Conservation (phyloP, 2,329 filamentous ascomycete genomes). For the Paraphaeosphaeria minitans region DNA sequence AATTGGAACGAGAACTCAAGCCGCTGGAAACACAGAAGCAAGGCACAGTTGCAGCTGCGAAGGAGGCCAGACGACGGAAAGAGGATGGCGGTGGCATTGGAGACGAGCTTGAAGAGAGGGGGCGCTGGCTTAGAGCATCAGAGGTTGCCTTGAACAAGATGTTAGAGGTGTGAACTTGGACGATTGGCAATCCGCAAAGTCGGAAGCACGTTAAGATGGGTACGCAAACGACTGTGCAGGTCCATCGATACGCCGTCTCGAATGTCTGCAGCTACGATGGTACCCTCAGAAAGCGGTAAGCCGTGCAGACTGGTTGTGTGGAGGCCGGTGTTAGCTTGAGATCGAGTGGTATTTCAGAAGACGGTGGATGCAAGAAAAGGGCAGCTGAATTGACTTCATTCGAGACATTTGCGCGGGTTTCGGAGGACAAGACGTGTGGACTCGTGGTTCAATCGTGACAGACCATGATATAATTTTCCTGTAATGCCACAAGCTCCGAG, state of each 20-base stretch:
- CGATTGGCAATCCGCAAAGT: neutral
- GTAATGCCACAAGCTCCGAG: conserved; percentile 43
- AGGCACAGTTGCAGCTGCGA: conserved; percentile 69
- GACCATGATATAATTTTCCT: conserved; percentile 48
- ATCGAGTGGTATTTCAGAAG: too few relatives aligned
- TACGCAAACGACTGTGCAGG: neutral
- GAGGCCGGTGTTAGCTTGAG: neutral
- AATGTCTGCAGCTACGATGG: neutral
- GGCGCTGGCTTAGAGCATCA: conserved; percentile 75
- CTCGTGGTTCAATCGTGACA: conserved; percentile 43
- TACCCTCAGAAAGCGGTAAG: neutral
- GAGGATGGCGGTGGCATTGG: conserved; percentile 68
- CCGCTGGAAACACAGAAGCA: conserved; percentile 71
- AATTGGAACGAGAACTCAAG: conserved; percentile 69
- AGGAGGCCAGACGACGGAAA: conserved; percentile 70
- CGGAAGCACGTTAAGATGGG: neutral
- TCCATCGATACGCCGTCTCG: neutral
- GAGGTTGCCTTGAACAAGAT: conserved; percentile 67
- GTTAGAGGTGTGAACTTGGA: conserved; percentile 58
- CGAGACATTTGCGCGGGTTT: neutral
- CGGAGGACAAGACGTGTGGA: conserved; percentile 1
- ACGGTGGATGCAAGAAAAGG: neutral
- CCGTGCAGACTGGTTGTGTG: neutral
- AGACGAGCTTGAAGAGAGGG: conserved; percentile 76
- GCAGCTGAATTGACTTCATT: neutral